Percentiles rank a stretch among this genome's conserved stretches.
Conservation (phyloP, 2,329 filamentous ascomycete genomes). For the Diplodia seriata region DNA sequence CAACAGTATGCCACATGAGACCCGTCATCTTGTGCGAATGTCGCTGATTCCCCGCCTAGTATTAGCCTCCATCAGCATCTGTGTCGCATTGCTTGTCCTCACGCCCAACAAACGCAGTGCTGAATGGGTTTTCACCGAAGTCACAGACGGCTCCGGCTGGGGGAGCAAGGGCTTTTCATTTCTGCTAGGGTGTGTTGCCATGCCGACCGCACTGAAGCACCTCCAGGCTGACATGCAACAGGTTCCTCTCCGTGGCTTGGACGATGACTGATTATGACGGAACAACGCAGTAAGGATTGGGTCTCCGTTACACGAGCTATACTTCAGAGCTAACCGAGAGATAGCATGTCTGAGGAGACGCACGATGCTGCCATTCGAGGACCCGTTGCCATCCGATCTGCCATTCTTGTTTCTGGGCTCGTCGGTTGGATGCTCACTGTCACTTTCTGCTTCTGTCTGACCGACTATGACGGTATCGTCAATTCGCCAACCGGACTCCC, state of each 20-base stretch:
- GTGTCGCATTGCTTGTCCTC: constrained; percentile 63
- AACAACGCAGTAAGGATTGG: constrained; percentile 63
- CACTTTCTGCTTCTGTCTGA: constrained; percentile 69
- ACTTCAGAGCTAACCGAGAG: background rate
- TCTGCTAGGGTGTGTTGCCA: constrained; percentile 59
- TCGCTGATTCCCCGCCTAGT: constrained; percentile 48
- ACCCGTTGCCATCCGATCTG: constrained; percentile 64
- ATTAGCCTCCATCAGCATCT: constrained; percentile 66
- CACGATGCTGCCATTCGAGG: constrained; percentile 67
- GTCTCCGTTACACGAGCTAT: background rate
- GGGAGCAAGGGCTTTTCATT: constrained; percentile 67
- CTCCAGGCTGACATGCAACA: constrained; percentile 38
- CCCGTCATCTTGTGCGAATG: too few species aligned
- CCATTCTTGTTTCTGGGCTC: constrained; percentile 65
- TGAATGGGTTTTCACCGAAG: constrained; percentile 66
- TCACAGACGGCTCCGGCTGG: constrained; percentile 69
- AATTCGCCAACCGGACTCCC: constrained; percentile 66
- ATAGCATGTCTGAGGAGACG: constrained; percentile 70
- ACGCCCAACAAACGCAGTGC: constrained; percentile 66
- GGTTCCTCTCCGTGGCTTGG: constrained; percentile 63
- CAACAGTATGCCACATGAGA: constrained; percentile 55
- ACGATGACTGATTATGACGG: constrained; percentile 75
- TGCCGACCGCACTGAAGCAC: background rate
- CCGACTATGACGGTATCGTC: constrained; percentile 64
- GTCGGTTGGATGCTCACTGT: constrained; percentile 69